phyloP scores from a whole-genome alignment of 352 stramenopile genomes.

The Globisporangium polare region DNA sequence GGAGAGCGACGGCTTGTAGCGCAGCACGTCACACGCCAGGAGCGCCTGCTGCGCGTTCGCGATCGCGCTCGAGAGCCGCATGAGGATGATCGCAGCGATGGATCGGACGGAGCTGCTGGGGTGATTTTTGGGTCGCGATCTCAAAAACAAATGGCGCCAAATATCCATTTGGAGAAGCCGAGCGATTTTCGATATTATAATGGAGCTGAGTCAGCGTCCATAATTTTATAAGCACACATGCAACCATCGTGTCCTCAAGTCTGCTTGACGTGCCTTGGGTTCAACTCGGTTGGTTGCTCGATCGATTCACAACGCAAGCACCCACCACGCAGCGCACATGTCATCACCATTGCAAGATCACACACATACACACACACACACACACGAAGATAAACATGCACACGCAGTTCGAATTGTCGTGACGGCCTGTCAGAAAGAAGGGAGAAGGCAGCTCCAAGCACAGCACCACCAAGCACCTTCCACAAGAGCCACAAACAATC shows the following conservation, averaged over 20 bases:
- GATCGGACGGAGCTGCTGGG: not conserved
- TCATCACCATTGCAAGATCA: not conserved
- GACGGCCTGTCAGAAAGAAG: conserved; percentile 4
- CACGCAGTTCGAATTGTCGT: not conserved
- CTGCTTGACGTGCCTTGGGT: too few species aligned
- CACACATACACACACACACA: not conserved
- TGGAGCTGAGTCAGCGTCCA: not conserved
- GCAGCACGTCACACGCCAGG: not conserved
- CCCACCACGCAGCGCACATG: too few species aligned
- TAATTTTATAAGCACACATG: not conserved
- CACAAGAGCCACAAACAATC: not conserved
- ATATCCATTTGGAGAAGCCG: not conserved
- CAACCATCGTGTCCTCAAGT: too few species aligned
- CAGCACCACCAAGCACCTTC: not conserved
- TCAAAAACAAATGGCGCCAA: not conserved
- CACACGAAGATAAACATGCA: too few species aligned
- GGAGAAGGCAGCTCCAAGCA: not conserved
- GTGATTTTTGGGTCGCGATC: not conserved
- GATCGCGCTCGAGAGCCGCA: not conserved
- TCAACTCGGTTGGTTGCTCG: too few species aligned
- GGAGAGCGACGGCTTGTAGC: conserved; percentile 38
- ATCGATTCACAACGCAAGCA: not conserved
- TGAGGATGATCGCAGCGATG: not conserved
- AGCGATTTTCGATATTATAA: not conserved
- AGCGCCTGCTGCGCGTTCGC: conserved; percentile 6